Percentiles rank a stretch among this genome's conserved stretches.
Evolutionary conservation across 129 eudicot genomes (phyloP).

Genomic region (Saussurea involucrata): DNA sequence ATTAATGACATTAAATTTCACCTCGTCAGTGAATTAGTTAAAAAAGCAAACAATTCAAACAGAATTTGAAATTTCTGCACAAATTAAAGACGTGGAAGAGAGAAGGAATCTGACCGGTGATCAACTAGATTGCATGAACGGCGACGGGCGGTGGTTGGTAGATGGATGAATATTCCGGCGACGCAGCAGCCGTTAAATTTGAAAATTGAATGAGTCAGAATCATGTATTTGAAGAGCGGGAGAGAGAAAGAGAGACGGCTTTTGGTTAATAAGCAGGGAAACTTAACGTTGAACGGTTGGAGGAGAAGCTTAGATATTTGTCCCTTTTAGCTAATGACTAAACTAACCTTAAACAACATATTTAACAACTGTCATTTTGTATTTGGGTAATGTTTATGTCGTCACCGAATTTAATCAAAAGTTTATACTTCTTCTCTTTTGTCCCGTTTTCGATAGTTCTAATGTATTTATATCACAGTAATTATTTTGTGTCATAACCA

Average conservation of each 20-base stretch:
- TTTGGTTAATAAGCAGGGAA: slow-evolving; percentile 4
- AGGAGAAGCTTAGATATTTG: neutral
- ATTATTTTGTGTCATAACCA: too few species aligned
- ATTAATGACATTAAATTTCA: slow-evolving; percentile 31
- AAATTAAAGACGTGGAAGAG: neutral
- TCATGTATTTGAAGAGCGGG: neutral
- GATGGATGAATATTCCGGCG: slow-evolving; percentile 16
- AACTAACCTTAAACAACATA: neutral
- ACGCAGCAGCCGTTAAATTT: neutral
- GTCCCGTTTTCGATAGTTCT: too few species aligned
- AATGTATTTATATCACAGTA: too few species aligned
- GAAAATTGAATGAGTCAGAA: slow-evolving; percentile 22
- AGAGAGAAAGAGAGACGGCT: slow-evolving; percentile 20
- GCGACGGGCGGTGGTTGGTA: neutral
- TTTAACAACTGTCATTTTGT: neutral
- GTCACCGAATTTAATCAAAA: neutral
- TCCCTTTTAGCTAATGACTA: slow-evolving; percentile 7
- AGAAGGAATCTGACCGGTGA: slow-evolving; percentile 12
- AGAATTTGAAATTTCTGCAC: slow-evolving; percentile 1
- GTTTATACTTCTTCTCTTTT: too few species aligned
- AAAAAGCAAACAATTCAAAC: slow-evolving; percentile 1
- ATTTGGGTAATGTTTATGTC: neutral
- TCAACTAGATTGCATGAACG: neutral
- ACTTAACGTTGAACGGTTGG: slow-evolving; percentile 24
- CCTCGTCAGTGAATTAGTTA: slow-evolving; percentile 8